Evolutionary conservation across 345 rosid genomes (phyloP), one percentile per base, ranked within the genome.

Genomic region (Abelmoschus esculentus): DNA sequence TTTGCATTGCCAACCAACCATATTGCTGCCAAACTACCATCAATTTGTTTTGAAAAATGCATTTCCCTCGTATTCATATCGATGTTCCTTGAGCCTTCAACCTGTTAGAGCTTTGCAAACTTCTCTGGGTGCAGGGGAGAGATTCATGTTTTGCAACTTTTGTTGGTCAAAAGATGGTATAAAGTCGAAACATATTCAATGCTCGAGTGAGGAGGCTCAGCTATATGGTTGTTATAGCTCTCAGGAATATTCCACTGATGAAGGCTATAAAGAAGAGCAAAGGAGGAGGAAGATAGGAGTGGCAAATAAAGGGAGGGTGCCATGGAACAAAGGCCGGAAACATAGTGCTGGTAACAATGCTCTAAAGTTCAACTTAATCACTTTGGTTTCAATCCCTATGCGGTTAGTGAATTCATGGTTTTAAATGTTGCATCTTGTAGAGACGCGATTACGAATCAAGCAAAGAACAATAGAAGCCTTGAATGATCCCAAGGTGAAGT

Each of bases 401-500:
- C 13, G 34, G 19, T 70, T 73, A 59, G 64, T 74, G 66, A 70
- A 58, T 76, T 47, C 17, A 32, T 8, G 42, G 22, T 54, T 59
- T 59, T 10, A 69, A 72, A 13, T 61, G 63, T 38, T 70, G 55
- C 13, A 32, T 31, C 52, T 32, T 80, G 59, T 76, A 93, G 98
- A 87, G 59, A 86, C 97, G 1, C 85, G 95, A 13, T 80, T 75
- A 40, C 81, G 83, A 74, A 93, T 93, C 83, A 90, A 72, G 81
- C 83, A 79, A 81, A 89, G 91, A 83, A 93, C 95, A n/a, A 79
- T 78, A 1, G 96, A 86, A 83, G 97, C 95, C 75, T 82, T 93
- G 83, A 87, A 79, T 75, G 78, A 89, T 72, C 96, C 98, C 83
- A 83, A 90, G 97, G 98, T 90, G 92, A 93, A 84, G 88, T 85